Base-by-base conservation (phyloP, 768 basidiomycete genomes). In the Boletus eberwhitei region DNA sequence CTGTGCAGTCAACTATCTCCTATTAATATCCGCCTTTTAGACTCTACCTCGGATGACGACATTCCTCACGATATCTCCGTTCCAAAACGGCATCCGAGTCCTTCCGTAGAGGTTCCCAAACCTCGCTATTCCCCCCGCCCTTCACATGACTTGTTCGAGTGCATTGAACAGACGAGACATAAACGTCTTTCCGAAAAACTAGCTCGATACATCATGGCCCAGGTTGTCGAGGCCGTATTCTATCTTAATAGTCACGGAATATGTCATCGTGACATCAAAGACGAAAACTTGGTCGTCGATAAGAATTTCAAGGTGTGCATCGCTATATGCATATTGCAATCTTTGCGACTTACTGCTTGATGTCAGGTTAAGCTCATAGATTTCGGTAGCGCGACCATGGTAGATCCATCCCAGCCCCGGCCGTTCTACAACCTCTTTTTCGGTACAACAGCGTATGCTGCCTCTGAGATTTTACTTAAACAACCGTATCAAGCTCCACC, bases 241-340 rank as follows among this genome's bases (percentile, higher is more conserved):
- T 92, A 94, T 65, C 79, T 98, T 35, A 81, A 96, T 63, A 74
- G 77, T 43, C 86, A 83, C 55, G 92, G 94, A 26, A 90, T 98
- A 61, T 85, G 88, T 0, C 96, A 99, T 70, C 87, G 96, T 38
- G 96, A 99, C 69, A 86, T 99, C 64, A 99, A 99, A 69, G 96
- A 98, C 52, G 96, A 99, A 71, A 99, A 99, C 65, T 71, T 94
- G 45, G 83, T 93, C 48, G 84, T 93, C 35, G 89, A 90, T 71
- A 75, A 73, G 69, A 74, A 88, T 58, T 77, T 90, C 58, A 87
- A 82, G 74, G 88, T 87, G 64, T 55, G 54, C 32, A 36, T 26
- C 37, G n/a, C 44, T 6, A 36, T 43, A 13, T 8, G n/a, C 17
- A n/a, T 31, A 19, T 16, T 22, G 5, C 14, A 14, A 5, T 44